These are phyloP conservation scores for Suhomyces choctaworum DNA, from an alignment of 1,139 yeast genomes.

Conservation along the genomic window DNA sequence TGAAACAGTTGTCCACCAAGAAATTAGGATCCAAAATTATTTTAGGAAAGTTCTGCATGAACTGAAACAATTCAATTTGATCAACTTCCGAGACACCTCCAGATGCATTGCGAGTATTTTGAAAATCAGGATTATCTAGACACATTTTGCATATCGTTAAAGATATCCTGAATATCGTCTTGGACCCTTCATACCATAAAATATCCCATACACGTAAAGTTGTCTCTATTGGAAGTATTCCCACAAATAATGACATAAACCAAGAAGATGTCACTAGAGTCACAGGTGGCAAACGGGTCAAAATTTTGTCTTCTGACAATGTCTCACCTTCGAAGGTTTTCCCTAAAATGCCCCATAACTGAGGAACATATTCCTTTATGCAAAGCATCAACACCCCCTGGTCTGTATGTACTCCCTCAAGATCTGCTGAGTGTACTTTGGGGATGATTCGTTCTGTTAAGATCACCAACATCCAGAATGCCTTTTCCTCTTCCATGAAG, in stretches of 20 bases:
- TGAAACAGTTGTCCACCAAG: conserved; percentile 73
- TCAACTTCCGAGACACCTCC: conserved; percentile 42
- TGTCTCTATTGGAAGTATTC: conserved; percentile 83
- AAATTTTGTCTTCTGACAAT: conserved; percentile 58
- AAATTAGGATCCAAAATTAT: conserved; percentile 66
- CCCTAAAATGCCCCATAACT: conserved; percentile 64
- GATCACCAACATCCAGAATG: conserved; percentile 95
- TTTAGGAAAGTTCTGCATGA: conserved; percentile 81
- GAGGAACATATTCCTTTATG: conserved; percentile 79
- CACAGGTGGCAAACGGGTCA: conserved; percentile 80
- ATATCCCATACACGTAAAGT: conserved; percentile 93
- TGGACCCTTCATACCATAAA: conserved; percentile 87
- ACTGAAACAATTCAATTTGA: conserved; percentile 85
- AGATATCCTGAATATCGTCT: conserved; percentile 79
- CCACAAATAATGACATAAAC: conserved; percentile 96
- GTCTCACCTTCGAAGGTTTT: conserved; percentile 44
- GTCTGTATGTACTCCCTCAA: conserved; percentile 93
- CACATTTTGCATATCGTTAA: conserved; percentile 79
- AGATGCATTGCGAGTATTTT: conserved; percentile 17
- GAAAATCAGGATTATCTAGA: conserved; percentile 57
- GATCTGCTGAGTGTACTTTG: conserved; percentile 83
- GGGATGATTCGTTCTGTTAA: conserved; percentile 84
- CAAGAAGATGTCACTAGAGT: conserved; percentile 93
- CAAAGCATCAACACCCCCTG: conserved; percentile 93
- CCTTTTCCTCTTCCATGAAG: conserved; percentile 83